Evolutionary conservation across 345 rosid genomes (phyloP), one percentile per base, ranked within the genome.

Genomic region (Gossypium thurberi): DNA sequence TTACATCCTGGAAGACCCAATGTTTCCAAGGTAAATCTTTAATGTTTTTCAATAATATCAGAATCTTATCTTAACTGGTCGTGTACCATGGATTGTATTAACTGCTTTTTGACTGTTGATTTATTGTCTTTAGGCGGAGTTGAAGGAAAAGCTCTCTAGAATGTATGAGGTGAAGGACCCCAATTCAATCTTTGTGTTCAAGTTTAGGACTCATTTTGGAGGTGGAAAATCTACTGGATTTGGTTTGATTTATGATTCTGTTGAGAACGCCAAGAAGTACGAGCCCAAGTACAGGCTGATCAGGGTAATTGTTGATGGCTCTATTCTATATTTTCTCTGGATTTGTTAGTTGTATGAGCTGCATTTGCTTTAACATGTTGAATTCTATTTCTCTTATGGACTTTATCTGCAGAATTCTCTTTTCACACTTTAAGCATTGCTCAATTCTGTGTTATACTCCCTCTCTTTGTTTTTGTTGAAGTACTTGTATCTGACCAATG

Each of bases 201-300:
- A 95, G 90, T 95, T 95, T 82, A 84, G 97, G 77, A 95, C 99
- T 28, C 93, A 89, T 68, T 95, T 95, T 80, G 99, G 99, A 75
- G 99, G 99, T 69, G 99, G 99, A 26, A 95, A 95, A 79, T 95
- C 98, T 11, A 89, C 98, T 1, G 98, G 99, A 0, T 95, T 92
- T 76, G 99, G 99, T 33, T 82, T 95, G 85, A 95, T 95, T 47
- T 95, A 95, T 44, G 99, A 95, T 59, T 69, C 86, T 3, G 93
- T 92, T 26, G 99, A 92, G 71, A 89, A 76, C 62, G 99, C 99
- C 0, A 95, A 95, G 91, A 95, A 92, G 76, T 95, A 80, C 10
- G 99, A 95, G 75, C 99, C 99, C 66, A 95, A 95, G 76, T 93
- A 92, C 88, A 85, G 98, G 78, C 94, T 95, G 17, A 88, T 95